Percentiles rank a stretch among this genome's conserved stretches.
Evolutionary conservation across 1,139 yeast genomes (phyloP).

Genomic region (Taphrina deformans): DNA sequence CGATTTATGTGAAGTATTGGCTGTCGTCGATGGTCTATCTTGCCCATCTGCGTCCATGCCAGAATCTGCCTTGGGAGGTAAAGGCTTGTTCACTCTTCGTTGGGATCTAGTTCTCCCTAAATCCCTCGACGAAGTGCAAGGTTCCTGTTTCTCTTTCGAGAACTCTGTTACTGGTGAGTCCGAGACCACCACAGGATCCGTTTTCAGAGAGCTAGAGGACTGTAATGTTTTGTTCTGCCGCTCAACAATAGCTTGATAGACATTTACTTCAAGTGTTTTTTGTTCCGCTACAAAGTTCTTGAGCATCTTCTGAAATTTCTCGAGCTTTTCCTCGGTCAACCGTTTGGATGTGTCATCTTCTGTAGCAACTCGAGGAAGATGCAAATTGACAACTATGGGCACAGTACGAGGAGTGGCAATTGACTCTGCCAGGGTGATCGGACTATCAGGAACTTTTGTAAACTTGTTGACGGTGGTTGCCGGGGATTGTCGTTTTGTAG

Average conservation of each 20-base stretch:
- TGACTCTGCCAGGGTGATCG: background rate
- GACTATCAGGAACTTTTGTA: background rate
- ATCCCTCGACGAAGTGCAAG: background rate
- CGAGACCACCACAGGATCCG: too few species aligned
- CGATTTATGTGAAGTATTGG: too few species aligned
- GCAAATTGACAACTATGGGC: background rate
- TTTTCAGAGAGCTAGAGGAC: too few species aligned
- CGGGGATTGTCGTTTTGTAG: background rate
- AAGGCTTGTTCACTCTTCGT: background rate
- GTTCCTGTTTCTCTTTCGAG: too few species aligned
- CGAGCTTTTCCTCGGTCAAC: background rate
- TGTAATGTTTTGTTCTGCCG: background rate
- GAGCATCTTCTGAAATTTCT: background rate
- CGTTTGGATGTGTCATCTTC: background rate
- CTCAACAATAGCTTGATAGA: background rate
- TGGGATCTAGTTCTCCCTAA: background rate
- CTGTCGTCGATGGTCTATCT: background rate
- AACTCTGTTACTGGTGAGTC: too few species aligned
- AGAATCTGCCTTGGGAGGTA: background rate
- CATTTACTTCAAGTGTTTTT: background rate
- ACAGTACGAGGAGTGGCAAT: background rate
- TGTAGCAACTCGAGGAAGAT: background rate
- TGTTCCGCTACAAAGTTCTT: background rate
- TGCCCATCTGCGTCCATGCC: background rate
- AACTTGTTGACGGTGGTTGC: background rate